Base-by-base conservation (phyloP, 352 stramenopile species). In the Phytophthora multivora region DNA sequence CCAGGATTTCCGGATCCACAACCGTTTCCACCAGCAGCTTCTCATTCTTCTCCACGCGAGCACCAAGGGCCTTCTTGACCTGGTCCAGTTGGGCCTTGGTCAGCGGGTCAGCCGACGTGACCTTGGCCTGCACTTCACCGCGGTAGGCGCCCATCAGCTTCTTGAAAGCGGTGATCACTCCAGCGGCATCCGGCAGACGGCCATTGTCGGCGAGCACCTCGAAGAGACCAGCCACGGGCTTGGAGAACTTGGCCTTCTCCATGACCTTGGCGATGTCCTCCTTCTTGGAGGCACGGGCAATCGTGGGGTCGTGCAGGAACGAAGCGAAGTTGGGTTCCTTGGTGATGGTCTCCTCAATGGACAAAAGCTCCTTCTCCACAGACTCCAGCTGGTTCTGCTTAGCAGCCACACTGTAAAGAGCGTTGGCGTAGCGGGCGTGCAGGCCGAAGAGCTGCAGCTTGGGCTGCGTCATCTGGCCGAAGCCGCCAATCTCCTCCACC, bases 221-320 rank as follows among this genome's bases (percentile, higher is more conserved):
- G 72, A 99, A 98, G 28, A 99, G 81, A 73, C 97, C 97, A 51
- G 93, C 77, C 38, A 98, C 97, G 15, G 97, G 96, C 63, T 91
- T 85, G 41, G 89, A 97, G 60, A 98, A 95, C 75, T 98, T 98
- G 71, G 75, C 88, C 59, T 91, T 69, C 54, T 91, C 78, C 74
- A 93, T 93, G 42, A 95, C 84, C 73, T 94, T 91, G 46, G 95
- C 77, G 58, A 98, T 95, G 47, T 94, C 82, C 57, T 96, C 80
- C 58, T 98, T 89, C 77, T 99, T 99, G 19, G 91, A 94, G 25
- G 90, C 79, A 65, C 96, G 94, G 45, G 88, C 79, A 61, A 99
- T 97, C 63, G 97, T 97, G 19, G 97, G 97, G 86, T 99, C 98
- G 68, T 97, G 93, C 31, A 99, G 81, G 76, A 98, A 99, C 54